Evolutionary conservation across 352 stramenopile genomes (phyloP).

Genomic region (Globisporangium mamillatum): DNA sequence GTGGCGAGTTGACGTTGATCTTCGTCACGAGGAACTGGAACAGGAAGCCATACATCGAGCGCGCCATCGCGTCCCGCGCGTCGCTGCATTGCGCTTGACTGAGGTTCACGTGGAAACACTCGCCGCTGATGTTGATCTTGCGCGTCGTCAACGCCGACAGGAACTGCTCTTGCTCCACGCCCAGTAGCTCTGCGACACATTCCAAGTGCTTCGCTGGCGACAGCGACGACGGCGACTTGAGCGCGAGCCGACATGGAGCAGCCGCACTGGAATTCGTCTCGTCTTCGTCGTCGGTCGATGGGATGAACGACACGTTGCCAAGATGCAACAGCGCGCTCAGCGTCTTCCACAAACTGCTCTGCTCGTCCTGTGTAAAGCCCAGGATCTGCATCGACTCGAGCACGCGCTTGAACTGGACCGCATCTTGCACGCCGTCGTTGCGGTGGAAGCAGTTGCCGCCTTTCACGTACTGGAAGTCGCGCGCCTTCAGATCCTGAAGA

Average conservation of each 20-base stretch:
- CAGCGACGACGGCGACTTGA: constrained; percentile 32
- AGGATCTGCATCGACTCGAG: constrained; percentile 70
- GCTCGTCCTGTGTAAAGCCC: constrained; percentile 61
- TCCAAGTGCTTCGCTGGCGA: constrained; percentile 39
- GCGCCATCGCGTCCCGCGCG: constrained; percentile 66
- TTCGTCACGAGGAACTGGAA: constrained; percentile 84
- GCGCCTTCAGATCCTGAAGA: constrained; percentile 31
- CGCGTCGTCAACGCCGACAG: constrained; percentile 52
- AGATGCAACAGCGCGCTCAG: constrained; percentile 78
- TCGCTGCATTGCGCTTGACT: constrained; percentile 65
- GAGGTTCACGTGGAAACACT: constrained; percentile 67
- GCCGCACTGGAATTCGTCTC: constrained; percentile 35
- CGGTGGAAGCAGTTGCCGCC: constrained; percentile 62
- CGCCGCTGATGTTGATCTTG: constrained; percentile 68
- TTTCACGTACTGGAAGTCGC: constrained; percentile 69
- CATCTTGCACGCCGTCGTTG: constrained; percentile 66
- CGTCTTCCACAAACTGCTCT: constrained; percentile 63
- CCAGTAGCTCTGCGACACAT: constrained; percentile 40
- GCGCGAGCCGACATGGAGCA: constrained; percentile 36
- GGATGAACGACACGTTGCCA: constrained; percentile 73
- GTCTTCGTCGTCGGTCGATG: constrained; percentile 52
- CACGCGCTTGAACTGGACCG: constrained; percentile 58
- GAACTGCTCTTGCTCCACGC: constrained; percentile 44
- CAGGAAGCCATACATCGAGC: constrained; percentile 76
- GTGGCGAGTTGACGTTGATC: constrained; percentile 52